Conservation (phyloP, 495 filamentous ascomycete genomes). For the Lophiostoma macrostomum region DNA sequence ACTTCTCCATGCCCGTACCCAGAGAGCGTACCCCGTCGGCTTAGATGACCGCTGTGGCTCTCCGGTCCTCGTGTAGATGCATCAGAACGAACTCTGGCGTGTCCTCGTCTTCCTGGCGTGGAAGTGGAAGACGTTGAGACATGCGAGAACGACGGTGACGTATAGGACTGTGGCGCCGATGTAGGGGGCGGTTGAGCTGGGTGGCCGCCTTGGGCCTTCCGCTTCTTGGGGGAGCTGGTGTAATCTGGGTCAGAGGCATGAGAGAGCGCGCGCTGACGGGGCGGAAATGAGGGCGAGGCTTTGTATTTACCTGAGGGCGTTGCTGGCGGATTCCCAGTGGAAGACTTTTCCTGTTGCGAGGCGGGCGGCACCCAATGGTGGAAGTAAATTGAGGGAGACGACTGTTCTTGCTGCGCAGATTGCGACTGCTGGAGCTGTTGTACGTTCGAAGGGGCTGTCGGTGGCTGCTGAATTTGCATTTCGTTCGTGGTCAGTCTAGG, state of each 20-base stretch:
- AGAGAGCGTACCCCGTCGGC: conserved; percentile 27
- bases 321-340: conserved; percentile 57
- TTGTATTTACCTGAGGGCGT: conserved; percentile 67
- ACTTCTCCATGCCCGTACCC: conserved; percentile 18
- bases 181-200: conserved; percentile 55
- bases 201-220: conserved; percentile 66
- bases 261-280: conserved; percentile 46
- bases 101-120: conserved; percentile 58
- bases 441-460: conserved; percentile 41
- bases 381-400: conserved; percentile 75
- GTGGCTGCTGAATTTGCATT: conserved; percentile 54
- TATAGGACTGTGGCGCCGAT: conserved; percentile 41
- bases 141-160: conserved; percentile 50
- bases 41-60: conserved; percentile 17
- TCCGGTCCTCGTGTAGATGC: conserved; percentile 46
- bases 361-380: conserved; percentile 87
- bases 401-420: conserved; percentile 48
- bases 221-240: conserved; percentile 66
- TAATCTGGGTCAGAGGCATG: conserved; percentile 51
- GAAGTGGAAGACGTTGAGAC: conserved; percentile 52
- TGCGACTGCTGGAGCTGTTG: conserved; percentile 54
- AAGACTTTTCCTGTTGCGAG: conserved; percentile 52
- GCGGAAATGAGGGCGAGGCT: conserved; percentile 43
- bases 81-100: conserved; percentile 70
- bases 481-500: conserved; percentile 58